phyloP scores from a whole-genome alignment of 805 yeast species.

The Candida ortonii region DNA sequence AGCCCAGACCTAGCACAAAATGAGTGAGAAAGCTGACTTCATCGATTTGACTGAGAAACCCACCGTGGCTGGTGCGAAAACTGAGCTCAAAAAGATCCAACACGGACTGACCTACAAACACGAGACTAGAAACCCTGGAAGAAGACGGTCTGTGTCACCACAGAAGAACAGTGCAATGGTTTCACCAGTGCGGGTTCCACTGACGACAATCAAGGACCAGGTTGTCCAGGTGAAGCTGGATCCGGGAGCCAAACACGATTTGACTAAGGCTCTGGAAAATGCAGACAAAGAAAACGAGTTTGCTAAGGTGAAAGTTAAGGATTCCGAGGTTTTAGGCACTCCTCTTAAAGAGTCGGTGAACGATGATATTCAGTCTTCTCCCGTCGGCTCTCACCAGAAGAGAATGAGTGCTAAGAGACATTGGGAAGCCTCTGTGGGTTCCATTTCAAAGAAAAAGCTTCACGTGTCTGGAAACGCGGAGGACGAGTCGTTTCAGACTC shows the following conservation, averaged over 20 bases:
- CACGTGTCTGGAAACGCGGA: conserved; percentile 8
- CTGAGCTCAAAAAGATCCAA: conserved; percentile 34
- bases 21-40: no score
- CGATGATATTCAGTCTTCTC: conserved; percentile 23
- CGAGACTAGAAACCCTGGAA: conserved; percentile 21
- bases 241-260: conserved; percentile 26
- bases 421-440: conserved; percentile 7
- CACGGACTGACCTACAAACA: conserved; percentile 47
- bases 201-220: conserved; percentile 24
- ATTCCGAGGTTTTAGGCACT: conserved; percentile 6
- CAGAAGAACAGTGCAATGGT: conserved; percentile 15
- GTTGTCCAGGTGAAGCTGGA: conserved; percentile 16
- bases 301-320: conserved; percentile 2
- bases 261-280: conserved; percentile 18
- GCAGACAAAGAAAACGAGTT: conserved; percentile 23
- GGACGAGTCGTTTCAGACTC: conserved; percentile 23
- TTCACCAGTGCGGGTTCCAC: conserved; percentile 21
- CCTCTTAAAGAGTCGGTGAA: conserved; percentile 13
- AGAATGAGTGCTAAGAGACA: conserved; percentile 19
- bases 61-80: conserved; percentile 1
- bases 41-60: no score
- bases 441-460: conserved; percentile 6
- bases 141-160: conserved; percentile 24
- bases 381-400: conserved; percentile 23
- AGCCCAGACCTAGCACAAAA: no score